Base-by-base conservation (phyloP, 495 filamentous ascomycete species). In the Massariosphaeria phaeospora region DNA sequence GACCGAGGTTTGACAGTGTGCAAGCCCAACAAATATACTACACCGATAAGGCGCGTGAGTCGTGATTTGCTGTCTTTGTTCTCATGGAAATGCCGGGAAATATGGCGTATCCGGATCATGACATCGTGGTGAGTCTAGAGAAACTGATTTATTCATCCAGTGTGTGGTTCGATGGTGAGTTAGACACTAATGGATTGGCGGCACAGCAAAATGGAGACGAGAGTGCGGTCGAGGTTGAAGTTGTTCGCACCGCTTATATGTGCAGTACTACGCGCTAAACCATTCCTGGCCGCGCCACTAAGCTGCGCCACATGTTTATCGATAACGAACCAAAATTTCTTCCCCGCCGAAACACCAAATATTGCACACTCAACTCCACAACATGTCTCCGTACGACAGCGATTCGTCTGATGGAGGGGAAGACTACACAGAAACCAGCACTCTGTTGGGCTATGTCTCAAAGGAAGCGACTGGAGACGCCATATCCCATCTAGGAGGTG, bases 391-490 rank as follows among this genome's bases (percentile, higher is more conserved):
- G 15, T 88, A 94, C 66, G 87, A 93, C 61, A 91, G 85, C 66
- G 91, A 96, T 65, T 88, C 87, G 26, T 88, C 86, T 2, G 78
- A 71, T 6, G 84, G 76, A 24, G 78, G 79, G 30, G 75, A 62
- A 17, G 75, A 84, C 55, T 89, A 84, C 65, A 88, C 83, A 9
- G 88, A 91, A 66, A 99, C 93, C 15, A 86, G 83, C 59, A 89
- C 96, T 5, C 80, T 96, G 1, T 81, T 99, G 20, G 93, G 93
- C 15, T 97, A 95, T 67, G 84, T 91, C 6, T 88, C 88, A 0
- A 82, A 81, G 59, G 86, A 93, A 57, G 68, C 88, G 5, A 83
- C 85, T 29, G 87, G 89, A 24, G 91, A 99, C 65, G 74, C 76
- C n/a, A 83, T 93, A 62, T 95, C 85, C 67, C 88, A 93, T 48